phyloP scores from a whole-genome alignment of 495 filamentous ascomycete genomes.

The Penicillium egyptiacum region DNA sequence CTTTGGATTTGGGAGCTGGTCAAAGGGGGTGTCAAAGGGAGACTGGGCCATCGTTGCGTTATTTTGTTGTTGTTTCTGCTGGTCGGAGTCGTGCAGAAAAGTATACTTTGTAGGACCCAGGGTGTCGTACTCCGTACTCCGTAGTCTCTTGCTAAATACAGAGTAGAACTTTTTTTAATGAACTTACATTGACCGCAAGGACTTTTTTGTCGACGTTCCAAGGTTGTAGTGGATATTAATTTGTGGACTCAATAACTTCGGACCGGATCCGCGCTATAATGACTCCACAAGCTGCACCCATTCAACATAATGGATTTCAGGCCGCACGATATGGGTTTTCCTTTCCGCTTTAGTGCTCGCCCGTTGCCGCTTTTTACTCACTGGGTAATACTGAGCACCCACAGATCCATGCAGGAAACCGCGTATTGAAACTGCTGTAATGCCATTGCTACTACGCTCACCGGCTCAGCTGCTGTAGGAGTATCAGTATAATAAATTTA shows the following conservation, averaged over 20 bases:
- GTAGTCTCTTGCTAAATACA: background rate
- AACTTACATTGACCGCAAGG: background rate
- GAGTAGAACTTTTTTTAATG: background rate
- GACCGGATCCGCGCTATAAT: background rate
- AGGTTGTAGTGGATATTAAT: background rate
- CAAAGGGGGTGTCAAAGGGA: constrained; percentile 36
- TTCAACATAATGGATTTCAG: no score
- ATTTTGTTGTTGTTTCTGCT: background rate
- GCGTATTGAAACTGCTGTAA: no score
- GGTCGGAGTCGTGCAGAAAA: background rate
- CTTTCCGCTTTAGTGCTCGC: no score
- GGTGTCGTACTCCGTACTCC: no score
- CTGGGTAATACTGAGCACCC: no score
- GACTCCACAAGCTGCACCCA: no score
- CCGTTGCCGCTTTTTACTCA: no score
- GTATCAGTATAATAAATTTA: no score
- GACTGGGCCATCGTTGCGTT: constrained; percentile 21
- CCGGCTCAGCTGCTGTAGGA: no score
- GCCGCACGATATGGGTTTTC: no score
- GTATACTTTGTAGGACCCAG: background rate
- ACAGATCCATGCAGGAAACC: no score
- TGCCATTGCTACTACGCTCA: no score
- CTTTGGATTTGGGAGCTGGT: constrained; percentile 43
- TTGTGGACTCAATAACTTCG: constrained; percentile 1
- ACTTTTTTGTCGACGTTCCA: background rate